Evolutionary conservation across 805 yeast species (phyloP), one percentile per base, ranked within the genome.

Genomic region (Lachancea thermotolerans): DNA sequence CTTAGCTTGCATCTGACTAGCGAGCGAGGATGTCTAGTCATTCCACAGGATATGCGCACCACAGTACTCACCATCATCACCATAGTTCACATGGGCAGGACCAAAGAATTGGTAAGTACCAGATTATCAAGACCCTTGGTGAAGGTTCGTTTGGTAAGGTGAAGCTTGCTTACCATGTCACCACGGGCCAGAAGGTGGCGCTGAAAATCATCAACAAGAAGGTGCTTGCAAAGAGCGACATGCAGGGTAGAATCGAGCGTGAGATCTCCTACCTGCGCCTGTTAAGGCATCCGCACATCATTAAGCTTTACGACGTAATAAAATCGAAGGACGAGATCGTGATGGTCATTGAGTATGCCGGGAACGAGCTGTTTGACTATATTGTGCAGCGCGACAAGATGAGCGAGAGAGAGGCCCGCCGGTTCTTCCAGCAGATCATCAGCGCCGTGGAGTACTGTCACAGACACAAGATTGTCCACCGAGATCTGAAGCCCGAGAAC

Each of bases 71-170:
- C 40, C 60, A 59, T 39, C 61, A 55, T 14, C 54, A 52, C 35
- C 54, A 48, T 16, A 47, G 58, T 16, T 44, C 53, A 32, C 50
- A 58, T 28, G 49, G 60, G 15, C 65, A 59, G 29, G 71, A 70
- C 8, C 65, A 70, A 14, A 58, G 90, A 47, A 87, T 93, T 41
- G 99, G 98, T 15, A 84, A 91, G 54, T 90, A 91, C 68, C 96
- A 90, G 64, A 83, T 90, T 43, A 85, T 90, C 55, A 86, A 89
- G 63, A 89, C 96, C 3, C 71, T 90, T 17, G 98, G 98, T 32
- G 97, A 90, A 62, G 98, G 98, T 18, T 89, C 96, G 0, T 90
- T 90, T 62, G 98, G 98, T 57, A 91, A 91, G 62, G 98, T 90
- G 52, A 90, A 90, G 62, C 72, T 90, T 56, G 95, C 95, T 15